These are phyloP conservation scores for Linum trigynum DNA, from an alignment of 345 rosid genomes.

Conservation along the genomic window DNA sequence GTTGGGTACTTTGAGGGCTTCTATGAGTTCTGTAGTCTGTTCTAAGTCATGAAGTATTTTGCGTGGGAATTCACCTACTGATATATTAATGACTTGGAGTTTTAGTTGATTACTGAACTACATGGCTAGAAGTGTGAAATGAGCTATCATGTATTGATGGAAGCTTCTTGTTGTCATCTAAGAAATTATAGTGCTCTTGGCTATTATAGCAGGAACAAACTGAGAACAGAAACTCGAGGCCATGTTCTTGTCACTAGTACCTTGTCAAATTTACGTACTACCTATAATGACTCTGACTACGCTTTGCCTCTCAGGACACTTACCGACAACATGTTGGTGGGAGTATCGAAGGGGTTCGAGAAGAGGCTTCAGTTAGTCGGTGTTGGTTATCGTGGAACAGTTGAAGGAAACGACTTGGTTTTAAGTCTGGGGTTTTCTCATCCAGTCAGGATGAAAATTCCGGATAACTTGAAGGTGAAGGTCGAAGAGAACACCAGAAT, in stretches of 20 bases:
- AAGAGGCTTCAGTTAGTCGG: slow-evolving; percentile 79
- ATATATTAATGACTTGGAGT: too few relatives aligned
- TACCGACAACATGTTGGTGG: slow-evolving; percentile 87
- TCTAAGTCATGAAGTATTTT: too few relatives aligned
- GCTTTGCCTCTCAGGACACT: slow-evolving; percentile 47
- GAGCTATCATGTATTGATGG: too few relatives aligned
- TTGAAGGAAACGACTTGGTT: slow-evolving; percentile 79
- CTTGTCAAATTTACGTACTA: not conserved
- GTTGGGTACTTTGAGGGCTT: too few relatives aligned
- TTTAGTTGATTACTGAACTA: too few relatives aligned
- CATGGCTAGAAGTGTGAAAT: too few relatives aligned
- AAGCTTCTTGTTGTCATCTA: too few relatives aligned
- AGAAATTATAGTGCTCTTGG: too few relatives aligned
- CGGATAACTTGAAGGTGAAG: slow-evolving; percentile 56
- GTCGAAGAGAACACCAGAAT: slow-evolving; percentile 85
- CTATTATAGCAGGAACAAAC: too few relatives aligned
- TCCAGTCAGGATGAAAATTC: slow-evolving; percentile 87
- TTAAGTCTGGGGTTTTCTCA: slow-evolving; percentile 86
- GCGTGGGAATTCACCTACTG: too few relatives aligned
- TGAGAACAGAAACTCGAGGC: slow-evolving; percentile 2
- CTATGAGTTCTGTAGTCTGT: too few relatives aligned
- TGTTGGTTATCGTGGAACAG: slow-evolving; percentile 75
- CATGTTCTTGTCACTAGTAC: not conserved
- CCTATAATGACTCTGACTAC: too few relatives aligned
- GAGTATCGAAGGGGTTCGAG: slow-evolving; percentile 97